Evolutionary conservation across 2,329 filamentous ascomycete species (phyloP), one percentile per base, ranked within the genome.

Genomic region (Neoarthrinium moseri): DNA sequence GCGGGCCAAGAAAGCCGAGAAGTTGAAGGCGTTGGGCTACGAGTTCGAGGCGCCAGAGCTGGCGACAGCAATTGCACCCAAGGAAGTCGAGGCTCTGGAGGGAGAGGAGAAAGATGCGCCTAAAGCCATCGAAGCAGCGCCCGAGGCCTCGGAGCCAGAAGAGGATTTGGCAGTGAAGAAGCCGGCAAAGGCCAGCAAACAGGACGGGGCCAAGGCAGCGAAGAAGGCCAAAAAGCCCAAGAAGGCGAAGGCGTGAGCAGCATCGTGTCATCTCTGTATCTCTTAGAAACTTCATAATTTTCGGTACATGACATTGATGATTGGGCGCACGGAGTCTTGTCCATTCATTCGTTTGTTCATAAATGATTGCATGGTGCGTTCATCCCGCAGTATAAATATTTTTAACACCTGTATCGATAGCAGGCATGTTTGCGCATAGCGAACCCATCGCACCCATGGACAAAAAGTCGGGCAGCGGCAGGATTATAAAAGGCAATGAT

Each of bases 11-110:
- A 87, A 89, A 68, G 83, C 80, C 2, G 80, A 86, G 62, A 87
- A 88, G 71, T 72, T 96, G 54, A 85, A 89, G 75, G 83, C 78
- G 33, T 68, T 95, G 49, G 92, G 87, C 8, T 97, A 99, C 67
- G 84, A 94, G 50, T 91, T 90, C 60, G 80, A 89, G 42, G 78
- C 81, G 18, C 89, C 90, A 1, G 71, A 76, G 54, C 69, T 96
- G 55, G 95, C 89, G 74, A 63, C 62, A 7, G 68, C 69, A 20
- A 70, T 72, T n/a, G 62, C 61, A 20, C 61, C 68, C 32, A 60
- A 61, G 45, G 62, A 59, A 13, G 54, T 58, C 45, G 56, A 64
- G 29, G 60, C 65, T 21, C 55, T 70, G 26, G 66, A 69, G 59
- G 62, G 61, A 23, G 64, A 54, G 11, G 60, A 63, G 45, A 63